These are phyloP conservation scores for Globisporangium lucens DNA, from an alignment of 352 stramenopile genomes.

Conservation along the genomic window DNA sequence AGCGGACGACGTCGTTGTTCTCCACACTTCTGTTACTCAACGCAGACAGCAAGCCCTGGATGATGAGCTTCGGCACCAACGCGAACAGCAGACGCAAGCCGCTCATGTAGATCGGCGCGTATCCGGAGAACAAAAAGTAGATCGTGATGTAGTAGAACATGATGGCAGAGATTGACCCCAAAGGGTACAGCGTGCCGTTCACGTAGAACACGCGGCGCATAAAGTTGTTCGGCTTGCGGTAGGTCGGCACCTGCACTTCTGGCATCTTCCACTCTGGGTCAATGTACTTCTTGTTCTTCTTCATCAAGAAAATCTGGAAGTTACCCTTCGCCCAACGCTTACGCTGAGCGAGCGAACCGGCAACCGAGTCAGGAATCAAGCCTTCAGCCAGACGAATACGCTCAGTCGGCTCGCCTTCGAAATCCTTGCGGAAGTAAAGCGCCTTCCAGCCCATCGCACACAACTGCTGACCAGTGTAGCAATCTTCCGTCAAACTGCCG, in stretches of 20 bases:
- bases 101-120: slow-evolving; percentile 81
- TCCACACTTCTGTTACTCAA: slow-evolving; percentile 82
- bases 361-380: slow-evolving; percentile 60
- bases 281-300: slow-evolving; percentile 53
- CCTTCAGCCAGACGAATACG: slow-evolving; percentile 69
- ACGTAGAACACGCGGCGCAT: slow-evolving; percentile 80
- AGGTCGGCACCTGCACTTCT: slow-evolving; percentile 42
- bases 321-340: slow-evolving; percentile 80
- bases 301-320: slow-evolving; percentile 68
- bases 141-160: slow-evolving; percentile 86
- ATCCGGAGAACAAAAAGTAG: slow-evolving; percentile 82
- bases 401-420: slow-evolving; percentile 64
- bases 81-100: slow-evolving; percentile 65
- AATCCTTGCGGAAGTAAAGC: slow-evolving; percentile 74
- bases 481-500: slow-evolving; percentile 66
- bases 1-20: slow-evolving; percentile 81
- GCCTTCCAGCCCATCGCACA: slow-evolving; percentile 51
- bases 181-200: slow-evolving; percentile 78
- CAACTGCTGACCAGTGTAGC: slow-evolving; percentile 27
- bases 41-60: slow-evolving; percentile 70
- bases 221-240: slow-evolving; percentile 53
- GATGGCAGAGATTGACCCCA: slow-evolving; percentile 74
- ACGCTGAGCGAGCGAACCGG: slow-evolving; percentile 53
- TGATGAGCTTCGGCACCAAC: slow-evolving; percentile 75
- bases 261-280: slow-evolving; percentile 56